Base-by-base conservation (phyloP, 306 rosid species). In the Quercus rubra region DNA sequence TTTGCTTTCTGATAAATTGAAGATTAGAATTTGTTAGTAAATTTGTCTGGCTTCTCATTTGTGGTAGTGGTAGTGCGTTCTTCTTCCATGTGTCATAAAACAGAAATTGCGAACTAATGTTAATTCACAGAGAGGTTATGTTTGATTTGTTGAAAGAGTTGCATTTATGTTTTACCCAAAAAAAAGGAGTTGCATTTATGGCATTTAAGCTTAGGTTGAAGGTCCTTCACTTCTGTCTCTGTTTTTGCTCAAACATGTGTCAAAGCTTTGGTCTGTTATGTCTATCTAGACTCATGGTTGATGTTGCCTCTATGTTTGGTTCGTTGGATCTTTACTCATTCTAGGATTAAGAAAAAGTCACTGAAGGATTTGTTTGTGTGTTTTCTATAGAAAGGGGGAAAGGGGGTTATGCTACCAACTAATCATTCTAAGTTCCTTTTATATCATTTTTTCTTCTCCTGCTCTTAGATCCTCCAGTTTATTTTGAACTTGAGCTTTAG, bases 401-500 rank as follows among this genome's bases (percentile, higher is more conserved):
- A 23, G 67, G 33, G 12, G 7, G n/a, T 7, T 19, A 19, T 67
- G 25, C 27, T 19, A 9, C 38, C 18, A 67, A 27, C 27, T 61
- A 23, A 12, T 25, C 18, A 13, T 61, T 67, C 52, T 33, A 9
- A 3, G 71, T 31, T 64, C 5, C 21, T 31, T 28, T 67, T 67
- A 6, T 19, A 35, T 14, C 1, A 18, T 5, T 67, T 35, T 4
- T 67, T 67, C 51, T 67, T 35, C 72, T 61, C 67, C 33, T 9
- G 77, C 41, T 1, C 74, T 31, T 33, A 49, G 17, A 31, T 62
- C 25, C 73, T 27, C 4, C 71, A 14, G 38, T 80, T 30, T 69
- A 14, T 71, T 9, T 57, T 75, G 14, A 66, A 27, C 85, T 67
- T 82, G 77, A 76, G 66, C 55, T 19, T 51, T 74, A 64, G 63